These are phyloP conservation scores for Malassezia sympodialis DNA, from an alignment of 1,284 basidiomycete genomes.

Conservation along the genomic window DNA sequence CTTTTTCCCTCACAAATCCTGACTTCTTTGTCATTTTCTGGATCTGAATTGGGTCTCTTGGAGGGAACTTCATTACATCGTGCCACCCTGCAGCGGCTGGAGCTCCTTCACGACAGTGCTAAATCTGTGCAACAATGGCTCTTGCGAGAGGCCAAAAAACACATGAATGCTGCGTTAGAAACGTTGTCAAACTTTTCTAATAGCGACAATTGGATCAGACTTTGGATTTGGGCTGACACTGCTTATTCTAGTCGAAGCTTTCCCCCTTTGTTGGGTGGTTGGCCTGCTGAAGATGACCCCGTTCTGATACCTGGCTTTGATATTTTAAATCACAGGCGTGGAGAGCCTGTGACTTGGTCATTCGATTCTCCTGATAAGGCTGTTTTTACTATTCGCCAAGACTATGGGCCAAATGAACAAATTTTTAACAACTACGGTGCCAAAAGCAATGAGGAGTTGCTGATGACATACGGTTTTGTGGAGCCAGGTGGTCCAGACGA, in stretches of 20 bases:
- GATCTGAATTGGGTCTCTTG: slow-evolving; percentile 22
- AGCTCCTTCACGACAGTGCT: neutral
- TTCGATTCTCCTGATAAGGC: neutral
- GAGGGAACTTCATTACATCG: slow-evolving; percentile 23
- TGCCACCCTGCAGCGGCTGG: neutral
- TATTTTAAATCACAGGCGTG: slow-evolving; percentile 34
- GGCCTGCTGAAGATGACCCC: slow-evolving; percentile 16
- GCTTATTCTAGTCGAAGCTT: slow-evolving; percentile 33
- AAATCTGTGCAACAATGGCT: neutral
- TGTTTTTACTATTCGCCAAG: neutral
- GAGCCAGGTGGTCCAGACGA: slow-evolving; percentile 24
- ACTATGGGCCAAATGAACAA: slow-evolving; percentile 7
- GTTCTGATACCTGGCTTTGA: slow-evolving; percentile 41
- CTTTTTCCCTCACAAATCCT: slow-evolving; percentile 20
- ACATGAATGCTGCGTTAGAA: neutral
- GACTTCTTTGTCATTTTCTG: slow-evolving; percentile 24
- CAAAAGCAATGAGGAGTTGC: slow-evolving; percentile 42
- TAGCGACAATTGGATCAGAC: neutral
- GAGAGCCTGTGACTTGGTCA: slow-evolving; percentile 32
- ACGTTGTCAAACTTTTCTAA: neutral
- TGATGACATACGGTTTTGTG: slow-evolving; percentile 35
- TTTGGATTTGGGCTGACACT: slow-evolving; percentile 34
- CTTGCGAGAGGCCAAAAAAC: neutral
- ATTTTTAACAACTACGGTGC: slow-evolving; percentile 46
- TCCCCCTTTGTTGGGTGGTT: slow-evolving; percentile 24